Percentiles rank a stretch among this genome's conserved stretches.
phyloP scores from a whole-genome alignment of 495 filamentous ascomycete genomes.

The Thermochaetoides thermophila region DNA sequence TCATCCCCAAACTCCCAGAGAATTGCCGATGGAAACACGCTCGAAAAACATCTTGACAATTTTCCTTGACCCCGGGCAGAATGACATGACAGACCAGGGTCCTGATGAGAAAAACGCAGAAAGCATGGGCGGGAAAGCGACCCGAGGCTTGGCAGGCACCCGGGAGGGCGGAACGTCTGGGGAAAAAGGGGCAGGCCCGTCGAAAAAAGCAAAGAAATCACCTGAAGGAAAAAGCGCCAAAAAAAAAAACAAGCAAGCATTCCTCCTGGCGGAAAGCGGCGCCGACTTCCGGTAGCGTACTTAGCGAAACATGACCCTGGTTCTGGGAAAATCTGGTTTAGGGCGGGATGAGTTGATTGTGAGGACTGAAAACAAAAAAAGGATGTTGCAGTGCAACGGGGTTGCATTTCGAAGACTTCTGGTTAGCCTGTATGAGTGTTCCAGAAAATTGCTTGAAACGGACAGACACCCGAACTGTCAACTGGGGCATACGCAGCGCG shows the following conservation, averaged over 20 bases:
- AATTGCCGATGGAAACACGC: too few relatives aligned
- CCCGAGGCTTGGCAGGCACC: slow-evolving; percentile 13
- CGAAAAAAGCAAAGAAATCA: too few relatives aligned
- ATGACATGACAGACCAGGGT: slow-evolving; percentile 1
- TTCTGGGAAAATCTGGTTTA: too few relatives aligned
- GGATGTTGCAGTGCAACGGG: neutral
- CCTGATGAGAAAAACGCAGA: neutral
- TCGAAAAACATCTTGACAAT: too few relatives aligned
- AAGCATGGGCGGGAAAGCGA: neutral
- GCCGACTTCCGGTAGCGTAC: slow-evolving; percentile 15
- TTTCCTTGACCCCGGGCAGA: slow-evolving; percentile 3
- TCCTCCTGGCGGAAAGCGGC: slow-evolving; percentile 17
- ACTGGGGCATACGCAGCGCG: too few relatives aligned
- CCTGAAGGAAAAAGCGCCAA: too few relatives aligned
- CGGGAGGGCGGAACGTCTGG: slow-evolving; percentile 21
- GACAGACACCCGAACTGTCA: slow-evolving; percentile 14
- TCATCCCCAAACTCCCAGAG: too few relatives aligned
- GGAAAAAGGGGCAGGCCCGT: slow-evolving; percentile 15
- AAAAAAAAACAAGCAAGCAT: slow-evolving; percentile 8
- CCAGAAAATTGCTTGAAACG: slow-evolving; percentile 23
- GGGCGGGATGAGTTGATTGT: too few relatives aligned
- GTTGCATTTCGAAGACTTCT: neutral
- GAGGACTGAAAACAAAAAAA: too few relatives aligned
- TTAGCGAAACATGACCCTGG: too few relatives aligned
- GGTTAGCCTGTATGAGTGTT: too few relatives aligned